Base-by-base conservation (phyloP, 176 grass and related monocot species). In the Oryza meyeriana region DNA sequence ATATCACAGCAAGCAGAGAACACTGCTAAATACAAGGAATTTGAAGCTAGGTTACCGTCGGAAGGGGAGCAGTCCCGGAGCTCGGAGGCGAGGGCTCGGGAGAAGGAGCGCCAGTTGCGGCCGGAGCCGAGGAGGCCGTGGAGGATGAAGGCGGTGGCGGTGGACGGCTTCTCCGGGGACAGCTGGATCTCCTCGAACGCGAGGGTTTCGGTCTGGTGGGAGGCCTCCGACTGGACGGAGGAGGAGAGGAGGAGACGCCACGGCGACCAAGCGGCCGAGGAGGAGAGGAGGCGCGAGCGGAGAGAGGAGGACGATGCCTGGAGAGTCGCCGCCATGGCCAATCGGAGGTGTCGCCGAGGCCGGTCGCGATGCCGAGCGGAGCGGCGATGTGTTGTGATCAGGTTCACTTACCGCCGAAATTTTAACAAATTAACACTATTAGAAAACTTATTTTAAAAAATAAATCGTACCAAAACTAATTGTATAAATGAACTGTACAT, bases 51-150 rank as follows among this genome's bases (percentile, higher is more conserved):
- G 4, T 28, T 89, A 99, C 96, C 93, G 27, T 89, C 75, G 52
- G 89, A 77, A 18, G 91, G 93, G 36, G 85, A 90, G 75, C 79
- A 85, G 34, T 88, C 77, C 4, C 81, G 87, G 82, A 99, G 96
- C 16, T 93, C 79, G 22, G 89, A 91, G 11, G 87, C 96, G 79
- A 99, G 93, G 29, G 44, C 13, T 38, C 96, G 88, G 65, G 93
- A 88, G 82, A 99, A 99, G 76, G 86, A 87, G 59, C 87, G 84
- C 93, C 96, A 99, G 81, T 99, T 99, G 38, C 96, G 93, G 7
- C 93, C 87, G 31, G 96, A 95, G 55, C 96, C 91, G 64, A 99
- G 96, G 41, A 99, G 96, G 44, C 91, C 91, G 30, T 99, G 96
- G 35, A 95, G 87, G 82, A 99, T 85, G 72, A 99, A 95, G 35